Percentiles rank a stretch among this genome's conserved stretches.
Conservation (phyloP, 78 protist species). For the Dictyostelium citrinum region DNA sequence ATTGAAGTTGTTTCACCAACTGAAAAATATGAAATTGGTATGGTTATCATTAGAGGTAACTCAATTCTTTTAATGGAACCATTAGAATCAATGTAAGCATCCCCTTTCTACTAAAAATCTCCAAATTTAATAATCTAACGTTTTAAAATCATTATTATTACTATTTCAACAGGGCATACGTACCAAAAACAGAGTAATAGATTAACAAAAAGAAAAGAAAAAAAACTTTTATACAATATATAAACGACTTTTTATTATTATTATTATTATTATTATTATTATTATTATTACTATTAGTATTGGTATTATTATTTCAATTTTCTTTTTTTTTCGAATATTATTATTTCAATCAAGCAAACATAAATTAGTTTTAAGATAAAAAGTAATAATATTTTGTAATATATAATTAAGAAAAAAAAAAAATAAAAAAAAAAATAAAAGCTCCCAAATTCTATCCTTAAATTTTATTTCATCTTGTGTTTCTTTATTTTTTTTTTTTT, state of each 20-base stretch:
- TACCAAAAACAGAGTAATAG: not conserved
- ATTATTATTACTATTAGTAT: no score
- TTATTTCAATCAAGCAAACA: not conserved
- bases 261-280: no score
- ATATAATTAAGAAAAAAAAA: not conserved
- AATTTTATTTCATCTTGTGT: no score
- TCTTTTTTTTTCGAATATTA: not conserved
- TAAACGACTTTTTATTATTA: not conserved
- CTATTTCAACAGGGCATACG: not conserved
- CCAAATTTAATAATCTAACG: no score
- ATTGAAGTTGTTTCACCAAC: constrained; percentile 80
- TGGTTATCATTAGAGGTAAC: constrained; percentile 87
- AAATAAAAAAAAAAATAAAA: no score
- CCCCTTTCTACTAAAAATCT: not conserved
- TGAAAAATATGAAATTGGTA: constrained; percentile 82
- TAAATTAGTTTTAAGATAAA: not conserved
- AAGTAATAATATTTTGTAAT: not conserved
- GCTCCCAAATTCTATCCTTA: not conserved
- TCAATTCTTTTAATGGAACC: constrained; percentile 79
- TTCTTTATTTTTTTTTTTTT: no score
- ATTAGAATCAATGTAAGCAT: constrained; percentile 18
- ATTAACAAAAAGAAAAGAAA: not conserved
- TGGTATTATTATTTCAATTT: no score
- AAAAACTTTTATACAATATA: no score
- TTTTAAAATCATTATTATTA: not conserved